Evolutionary conservation across 2,329 filamentous ascomycete genomes (phyloP).

Genomic region (Colletotrichum lini): DNA sequence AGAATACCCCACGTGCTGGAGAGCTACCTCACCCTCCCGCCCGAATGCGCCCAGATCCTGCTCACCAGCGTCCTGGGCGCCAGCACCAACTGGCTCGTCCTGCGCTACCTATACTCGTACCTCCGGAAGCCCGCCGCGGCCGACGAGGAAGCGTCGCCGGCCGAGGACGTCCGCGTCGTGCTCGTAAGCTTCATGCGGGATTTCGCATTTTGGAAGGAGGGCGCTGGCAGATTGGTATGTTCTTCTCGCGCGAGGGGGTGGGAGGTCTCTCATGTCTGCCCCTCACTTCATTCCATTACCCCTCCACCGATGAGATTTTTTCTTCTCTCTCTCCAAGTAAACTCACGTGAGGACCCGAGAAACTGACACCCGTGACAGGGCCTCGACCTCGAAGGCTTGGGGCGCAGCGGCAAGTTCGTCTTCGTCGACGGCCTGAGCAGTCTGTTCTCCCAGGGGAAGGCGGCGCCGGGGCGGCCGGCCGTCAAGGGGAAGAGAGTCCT

Average conservation of each 20-base stretch:
- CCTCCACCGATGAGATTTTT: slow-evolving; percentile 23
- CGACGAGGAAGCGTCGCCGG: slow-evolving; percentile 15
- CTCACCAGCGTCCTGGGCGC: slow-evolving; percentile 78
- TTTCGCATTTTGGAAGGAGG: slow-evolving; percentile 82
- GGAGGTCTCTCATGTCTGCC: slow-evolving; percentile 18
- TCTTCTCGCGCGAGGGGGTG: background rate
- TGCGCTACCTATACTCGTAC: slow-evolving; percentile 68
- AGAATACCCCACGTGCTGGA: slow-evolving; percentile 75
- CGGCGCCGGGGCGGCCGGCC: slow-evolving; percentile 14
- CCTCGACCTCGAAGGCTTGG: slow-evolving; percentile 76
- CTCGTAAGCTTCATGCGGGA: slow-evolving; percentile 89
- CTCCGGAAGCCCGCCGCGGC: slow-evolving; percentile 47
- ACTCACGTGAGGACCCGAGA: background rate
- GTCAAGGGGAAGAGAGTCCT: slow-evolving; percentile 47
- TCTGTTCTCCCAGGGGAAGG: slow-evolving; percentile 59
- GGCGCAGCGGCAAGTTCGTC: slow-evolving; percentile 71
- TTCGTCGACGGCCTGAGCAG: slow-evolving; percentile 83
- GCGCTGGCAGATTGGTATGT: slow-evolving; percentile 76
- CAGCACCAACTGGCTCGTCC: slow-evolving; percentile 75
- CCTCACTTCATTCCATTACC: background rate
- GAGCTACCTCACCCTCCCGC: slow-evolving; percentile 72
- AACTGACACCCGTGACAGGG: slow-evolving; percentile 61
- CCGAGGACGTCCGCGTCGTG: slow-evolving; percentile 69
- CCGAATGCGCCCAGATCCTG: slow-evolving; percentile 72
- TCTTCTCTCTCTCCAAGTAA: background rate